Evolutionary conservation across 2,329 filamentous ascomycete genomes (phyloP), one percentile per base, ranked within the genome.

Genomic region (Chrysosphaeria jannelii): DNA sequence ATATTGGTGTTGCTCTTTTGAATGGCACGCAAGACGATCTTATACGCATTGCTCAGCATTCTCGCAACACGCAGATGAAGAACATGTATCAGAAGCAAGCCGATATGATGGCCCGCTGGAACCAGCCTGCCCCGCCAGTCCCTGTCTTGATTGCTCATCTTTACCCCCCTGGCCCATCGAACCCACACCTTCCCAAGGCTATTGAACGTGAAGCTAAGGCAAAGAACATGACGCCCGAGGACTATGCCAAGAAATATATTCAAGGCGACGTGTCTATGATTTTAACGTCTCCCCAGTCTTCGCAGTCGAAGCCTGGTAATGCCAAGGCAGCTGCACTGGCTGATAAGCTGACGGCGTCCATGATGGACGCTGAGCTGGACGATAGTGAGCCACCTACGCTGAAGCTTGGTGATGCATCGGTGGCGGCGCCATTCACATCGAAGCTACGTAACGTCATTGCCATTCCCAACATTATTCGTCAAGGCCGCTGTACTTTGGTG

Each of bases 81-180:
- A 79, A 91, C 33, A 62, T 97, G 32, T 97, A 97, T 42, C 76
- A 93, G 50, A 93, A 97, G 53, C 85, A 97, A 43, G 59, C 71
- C 27, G 53, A 66, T 22, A 57, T 97, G 42, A 91, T 97, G 75
- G 61, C 70, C 39, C 64, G 81, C 31, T 97, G 93, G 57, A 90
- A 89, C 42, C 79, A 91, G 44, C 75, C 79, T 9, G 44, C 64
- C 2, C 85, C 85, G n/a, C 85, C 85, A 1, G 72, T 93, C 1
- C 85, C 85, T n/a, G 50, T 67, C 28, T 53, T 78, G 36, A 90
- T 97, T 34, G 85, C 85, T 14, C 85, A 97, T 41, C 51, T 97
- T 14, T 97, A 88, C 44, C 79, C 85, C 22, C 75, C 78, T 25
- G 81, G 81, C 16, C 74, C 75, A 3, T 60, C 51, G 30, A 97